Conservation (phyloP, 108 stramenopile species). For the Pseudonitzschia multiseries region DNA sequence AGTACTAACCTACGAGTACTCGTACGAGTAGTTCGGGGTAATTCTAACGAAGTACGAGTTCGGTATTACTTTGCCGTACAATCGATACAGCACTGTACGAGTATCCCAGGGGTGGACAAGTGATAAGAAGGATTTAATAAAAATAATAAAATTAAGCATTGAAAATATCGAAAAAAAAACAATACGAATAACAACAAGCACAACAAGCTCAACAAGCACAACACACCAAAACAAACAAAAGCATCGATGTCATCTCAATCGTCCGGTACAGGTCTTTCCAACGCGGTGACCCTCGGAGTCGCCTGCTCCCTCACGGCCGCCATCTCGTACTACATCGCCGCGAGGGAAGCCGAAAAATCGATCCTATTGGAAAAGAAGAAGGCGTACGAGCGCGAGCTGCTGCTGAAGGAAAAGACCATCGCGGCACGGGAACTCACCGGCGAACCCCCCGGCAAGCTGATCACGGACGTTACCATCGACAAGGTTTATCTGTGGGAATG, state of each 20-base stretch:
- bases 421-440: slow-evolving; percentile 30
- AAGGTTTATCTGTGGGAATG: slow-evolving; percentile 79
- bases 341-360: slow-evolving; percentile 11
- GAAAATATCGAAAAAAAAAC: too few relatives aligned
- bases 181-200: too few relatives aligned
- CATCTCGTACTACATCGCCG: slow-evolving; percentile 8
- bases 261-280: background rate
- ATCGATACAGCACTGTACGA: too few relatives aligned
- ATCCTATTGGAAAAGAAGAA: slow-evolving; percentile 33
- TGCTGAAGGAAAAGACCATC: slow-evolving; percentile 40
- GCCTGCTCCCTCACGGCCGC: slow-evolving; percentile 11
- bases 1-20: too few relatives aligned
- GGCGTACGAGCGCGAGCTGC: slow-evolving; percentile 39
- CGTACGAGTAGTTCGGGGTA: too few relatives aligned
- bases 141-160: too few relatives aligned
- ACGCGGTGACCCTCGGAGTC: background rate
- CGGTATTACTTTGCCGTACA: too few relatives aligned
- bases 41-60: too few relatives aligned
- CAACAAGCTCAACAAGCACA: too few relatives aligned
- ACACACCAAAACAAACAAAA: too few relatives aligned
- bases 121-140: too few relatives aligned
- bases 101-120: too few relatives aligned
- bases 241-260: slow-evolving; percentile 7
- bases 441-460: slow-evolving; percentile 53
- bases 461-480: slow-evolving; percentile 53